Base-by-base conservation (phyloP, 1,139 yeast species). In the Eremothecium coryli region DNA sequence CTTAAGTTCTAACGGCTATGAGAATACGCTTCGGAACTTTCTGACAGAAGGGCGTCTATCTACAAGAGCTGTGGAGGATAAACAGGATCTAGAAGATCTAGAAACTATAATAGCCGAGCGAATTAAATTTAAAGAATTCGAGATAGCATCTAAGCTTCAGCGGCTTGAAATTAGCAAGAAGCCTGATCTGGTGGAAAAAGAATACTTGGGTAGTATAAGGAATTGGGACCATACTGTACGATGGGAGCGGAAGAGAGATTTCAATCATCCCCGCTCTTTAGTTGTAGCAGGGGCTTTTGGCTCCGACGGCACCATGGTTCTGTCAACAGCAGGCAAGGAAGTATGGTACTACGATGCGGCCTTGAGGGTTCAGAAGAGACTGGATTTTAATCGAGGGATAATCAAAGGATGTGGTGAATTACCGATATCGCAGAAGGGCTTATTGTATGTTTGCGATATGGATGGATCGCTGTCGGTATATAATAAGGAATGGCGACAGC, bases 61-160 rank as follows among this genome's bases (percentile, higher is more conserved):
- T 2, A 52, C 39, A 8, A 42, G 38, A 7, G 41, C 40, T 11
- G 38, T 40, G 14, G 26, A 41, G 20, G 31, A 33, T n/a, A 22
- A 29, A 11, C 24, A 30, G 10, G 45, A 64, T 30, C 4, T 15
- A 5, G 85, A 77, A 42, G 54, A 70, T 1, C 54, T 79, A 21
- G 66, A 64, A 29, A 65, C 66, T 1, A 72, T 78, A 5, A 51
- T 78, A 5, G 45, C 56, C 1, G 86, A 78, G 44, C 56, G 84
- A 35, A 48, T 61, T 45, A 49, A 62, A 44, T 60, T 67, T 50
- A 52, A 55, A 2, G 51, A 51, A 4, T 45, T 46, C 23, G 33
- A 38, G n/a, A 28, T 49, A 5, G 27, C 32, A 1, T 30, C 34
- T 9, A 37, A 37, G 20, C 25, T 15, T 3, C n/a, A n/a, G n/a